Evolutionary conservation across 169 alveolate genomes (phyloP).

Genomic region (Plasmodium relictum): DNA sequence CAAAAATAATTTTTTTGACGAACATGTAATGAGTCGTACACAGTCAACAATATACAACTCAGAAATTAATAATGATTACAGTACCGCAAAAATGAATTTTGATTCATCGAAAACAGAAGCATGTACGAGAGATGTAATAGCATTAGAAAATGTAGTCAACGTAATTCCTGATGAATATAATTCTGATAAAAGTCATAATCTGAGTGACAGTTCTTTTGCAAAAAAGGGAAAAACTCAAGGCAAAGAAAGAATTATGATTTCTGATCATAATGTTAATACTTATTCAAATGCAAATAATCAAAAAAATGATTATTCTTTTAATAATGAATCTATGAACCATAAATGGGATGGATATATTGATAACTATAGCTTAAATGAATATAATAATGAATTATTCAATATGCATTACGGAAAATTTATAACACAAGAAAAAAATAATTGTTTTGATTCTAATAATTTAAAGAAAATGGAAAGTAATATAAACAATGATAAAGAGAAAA

Average conservation of each 20-base stretch:
- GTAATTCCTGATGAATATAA: not conserved
- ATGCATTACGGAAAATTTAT: not conserved
- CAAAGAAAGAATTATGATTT: not conserved
- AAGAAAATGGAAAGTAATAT: slow-evolving; percentile 36
- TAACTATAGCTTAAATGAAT: not conserved
- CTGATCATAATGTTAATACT: not conserved
- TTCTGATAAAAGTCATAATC: not conserved
- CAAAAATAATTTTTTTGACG: no score
- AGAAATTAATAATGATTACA: not conserved
- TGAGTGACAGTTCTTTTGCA: not conserved
- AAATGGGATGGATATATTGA: not conserved
- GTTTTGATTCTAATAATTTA: not conserved
- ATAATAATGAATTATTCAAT: not conserved
- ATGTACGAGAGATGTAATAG: not conserved
- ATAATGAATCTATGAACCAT: not conserved
- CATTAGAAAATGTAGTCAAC: not conserved
- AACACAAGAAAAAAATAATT: not conserved
- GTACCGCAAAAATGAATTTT: not conserved
- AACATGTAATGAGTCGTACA: no score
- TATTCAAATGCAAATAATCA: not conserved
- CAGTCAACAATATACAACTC: not conserved
- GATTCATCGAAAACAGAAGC: not conserved
- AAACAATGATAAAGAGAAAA: slow-evolving; percentile 18
- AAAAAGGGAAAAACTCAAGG: not conserved
- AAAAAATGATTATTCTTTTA: not conserved